Percentiles rank a stretch among this genome's conserved stretches.
phyloP scores from a whole-genome alignment of 129 eudicot genomes.

The Tagetes erecta region DNA sequence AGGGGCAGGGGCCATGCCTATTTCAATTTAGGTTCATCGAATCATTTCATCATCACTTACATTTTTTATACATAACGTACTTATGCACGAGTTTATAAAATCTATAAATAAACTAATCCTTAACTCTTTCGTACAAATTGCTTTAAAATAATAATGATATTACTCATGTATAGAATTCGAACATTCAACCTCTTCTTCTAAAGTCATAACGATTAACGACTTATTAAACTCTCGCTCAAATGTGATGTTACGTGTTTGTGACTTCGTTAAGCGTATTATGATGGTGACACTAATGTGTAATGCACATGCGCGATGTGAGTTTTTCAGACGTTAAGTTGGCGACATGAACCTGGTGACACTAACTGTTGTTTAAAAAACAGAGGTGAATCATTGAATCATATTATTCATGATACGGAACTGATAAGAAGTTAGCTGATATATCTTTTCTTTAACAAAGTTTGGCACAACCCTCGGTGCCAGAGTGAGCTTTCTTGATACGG shows the following conservation, averaged over 20 bases:
- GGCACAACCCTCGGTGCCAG: no score
- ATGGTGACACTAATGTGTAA: no score
- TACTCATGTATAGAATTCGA: not conserved
- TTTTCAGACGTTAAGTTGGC: no score
- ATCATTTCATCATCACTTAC: constrained; percentile 20
- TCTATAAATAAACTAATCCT: not conserved
- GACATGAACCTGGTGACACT: no score
- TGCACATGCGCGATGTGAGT: no score
- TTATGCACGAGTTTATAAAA: not conserved
- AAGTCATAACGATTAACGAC: not conserved
- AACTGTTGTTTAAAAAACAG: no score
- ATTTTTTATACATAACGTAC: not conserved
- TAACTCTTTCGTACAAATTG: not conserved
- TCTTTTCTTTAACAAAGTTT: no score
- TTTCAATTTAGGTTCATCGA: constrained; percentile 39
- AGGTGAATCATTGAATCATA: no score
- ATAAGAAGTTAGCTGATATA: not conserved
- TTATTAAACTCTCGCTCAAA: not conserved
- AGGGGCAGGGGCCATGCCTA: constrained; percentile 37
- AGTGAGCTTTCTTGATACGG: no score
- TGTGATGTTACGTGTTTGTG: no score
- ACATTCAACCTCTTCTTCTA: not conserved
- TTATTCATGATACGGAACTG: not conserved
- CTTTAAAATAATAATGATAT: not conserved
- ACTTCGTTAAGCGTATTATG: no score